Percentiles rank a stretch among this genome's conserved stretches.
Conservation (phyloP, 2,329 filamentous ascomycete species). For the Colletotrichum filicis region DNA sequence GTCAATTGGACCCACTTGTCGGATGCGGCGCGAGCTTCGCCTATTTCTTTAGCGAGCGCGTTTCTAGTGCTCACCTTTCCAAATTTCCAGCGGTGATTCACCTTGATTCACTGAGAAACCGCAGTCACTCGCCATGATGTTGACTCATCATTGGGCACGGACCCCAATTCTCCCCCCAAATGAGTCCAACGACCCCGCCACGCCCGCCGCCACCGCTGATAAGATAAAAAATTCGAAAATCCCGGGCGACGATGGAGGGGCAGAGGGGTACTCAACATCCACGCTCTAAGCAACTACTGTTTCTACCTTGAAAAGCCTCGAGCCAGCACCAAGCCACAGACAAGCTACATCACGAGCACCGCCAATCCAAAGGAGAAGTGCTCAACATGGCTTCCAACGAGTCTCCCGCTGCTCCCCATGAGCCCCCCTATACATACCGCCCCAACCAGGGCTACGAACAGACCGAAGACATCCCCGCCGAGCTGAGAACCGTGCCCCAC, state of each 20-base stretch:
- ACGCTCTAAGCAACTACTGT: not conserved
- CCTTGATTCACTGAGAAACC: not conserved
- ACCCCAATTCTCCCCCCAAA: not conserved
- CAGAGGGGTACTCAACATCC: constrained; percentile 11
- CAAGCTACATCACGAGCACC: not conserved
- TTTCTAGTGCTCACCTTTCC: not conserved
- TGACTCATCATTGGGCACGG: constrained; percentile 30
- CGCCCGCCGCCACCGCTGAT: constrained; percentile 24
- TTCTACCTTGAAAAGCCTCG: not conserved
- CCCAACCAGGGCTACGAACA: constrained; percentile 56
- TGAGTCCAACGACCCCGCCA: constrained; percentile 22
- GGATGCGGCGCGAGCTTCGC: not conserved
- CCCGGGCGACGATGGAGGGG: constrained; percentile 25
- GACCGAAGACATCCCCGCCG: constrained; percentile 41
- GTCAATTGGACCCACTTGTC: not conserved
- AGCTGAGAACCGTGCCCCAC: constrained; percentile 22
- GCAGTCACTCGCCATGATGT: constrained; percentile 8
- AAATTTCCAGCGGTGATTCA: constrained; percentile 12
- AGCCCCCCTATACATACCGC: constrained; percentile 57
- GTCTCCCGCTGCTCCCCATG: constrained; percentile 54
- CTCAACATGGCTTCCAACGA: constrained; percentile 28
- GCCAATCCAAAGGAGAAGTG: not conserved
- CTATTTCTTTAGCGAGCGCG: constrained; percentile 4
- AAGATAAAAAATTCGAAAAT: constrained; percentile 34
- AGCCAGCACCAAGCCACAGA: not conserved